These are phyloP conservation scores for Acanthamoeba healyi DNA, from an alignment of 208 protist species.

Conservation along the genomic window DNA sequence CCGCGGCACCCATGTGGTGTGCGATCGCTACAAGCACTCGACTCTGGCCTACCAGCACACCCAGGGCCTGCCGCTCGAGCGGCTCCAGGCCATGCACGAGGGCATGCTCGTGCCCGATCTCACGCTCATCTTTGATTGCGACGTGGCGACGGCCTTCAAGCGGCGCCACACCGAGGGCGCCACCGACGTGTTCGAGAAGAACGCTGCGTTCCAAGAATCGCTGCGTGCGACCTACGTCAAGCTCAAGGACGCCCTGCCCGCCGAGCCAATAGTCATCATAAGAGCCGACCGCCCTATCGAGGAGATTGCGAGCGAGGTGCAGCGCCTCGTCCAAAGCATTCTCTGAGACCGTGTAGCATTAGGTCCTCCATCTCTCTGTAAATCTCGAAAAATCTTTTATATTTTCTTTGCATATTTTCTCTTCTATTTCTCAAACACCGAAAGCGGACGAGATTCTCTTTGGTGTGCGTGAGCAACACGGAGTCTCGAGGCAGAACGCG, in stretches of 20 bases:
- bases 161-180: constrained; percentile 18
- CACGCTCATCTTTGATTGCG: constrained; percentile 65
- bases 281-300: not conserved
- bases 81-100: constrained; percentile 32
- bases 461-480: too few species aligned
- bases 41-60: constrained; percentile 51
- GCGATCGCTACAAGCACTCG: constrained; percentile 57
- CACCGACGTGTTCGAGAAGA: constrained; percentile 57
- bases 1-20: constrained; percentile 43
- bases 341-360: not conserved
- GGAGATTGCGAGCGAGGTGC: constrained; percentile 15
- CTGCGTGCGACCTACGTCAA: constrained; percentile 33
- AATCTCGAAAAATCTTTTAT: not conserved
- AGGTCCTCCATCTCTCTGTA: not conserved
- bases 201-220: not conserved
- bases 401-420: too few species aligned
- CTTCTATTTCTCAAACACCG: too few species aligned
- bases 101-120: constrained; percentile 42
- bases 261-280: not conserved
- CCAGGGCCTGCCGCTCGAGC: constrained; percentile 38
- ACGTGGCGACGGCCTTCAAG: not conserved
- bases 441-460: not conserved
- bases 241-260: not conserved
- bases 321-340: not conserved
- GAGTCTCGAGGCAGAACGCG: too few species aligned